Evolutionary conservation across 1,284 basidiomycete genomes (phyloP).

Genomic region (Dichomitus squalens): DNA sequence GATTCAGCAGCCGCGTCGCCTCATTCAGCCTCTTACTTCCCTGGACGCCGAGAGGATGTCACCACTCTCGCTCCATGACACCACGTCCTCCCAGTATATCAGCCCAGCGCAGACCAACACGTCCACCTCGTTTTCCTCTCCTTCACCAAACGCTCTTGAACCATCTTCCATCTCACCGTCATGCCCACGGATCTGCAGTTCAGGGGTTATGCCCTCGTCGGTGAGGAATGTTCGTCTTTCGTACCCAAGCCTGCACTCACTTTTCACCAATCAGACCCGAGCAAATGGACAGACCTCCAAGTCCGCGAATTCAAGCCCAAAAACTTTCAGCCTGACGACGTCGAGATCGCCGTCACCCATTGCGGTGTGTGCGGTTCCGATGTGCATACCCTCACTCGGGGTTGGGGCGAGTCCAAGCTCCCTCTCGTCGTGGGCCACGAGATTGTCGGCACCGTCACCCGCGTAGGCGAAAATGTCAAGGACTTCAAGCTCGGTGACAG

Average conservation of each 20-base stretch:
- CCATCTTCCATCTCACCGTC: not conserved
- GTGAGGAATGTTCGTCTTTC: constrained; percentile 2
- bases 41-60: not conserved
- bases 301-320: constrained; percentile 41
- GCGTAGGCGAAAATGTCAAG: constrained; percentile 55
- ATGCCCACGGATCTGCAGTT: constrained; percentile 10
- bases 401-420: constrained; percentile 47
- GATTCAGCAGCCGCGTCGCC: not conserved
- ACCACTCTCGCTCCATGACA: not conserved
- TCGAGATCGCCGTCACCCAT: constrained; percentile 42
- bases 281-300: constrained; percentile 44
- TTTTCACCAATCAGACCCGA: constrained; percentile 8
- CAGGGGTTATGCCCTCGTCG: constrained; percentile 26
- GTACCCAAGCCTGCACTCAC: not conserved
- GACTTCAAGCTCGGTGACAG: constrained; percentile 64
- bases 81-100: not conserved
- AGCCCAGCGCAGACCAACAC: not conserved
- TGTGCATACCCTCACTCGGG: constrained; percentile 52
- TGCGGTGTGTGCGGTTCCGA: constrained; percentile 52
- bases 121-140: not conserved
- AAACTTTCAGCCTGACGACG: constrained; percentile 35
- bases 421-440: constrained; percentile 58
- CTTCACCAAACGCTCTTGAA: not conserved
- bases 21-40: not conserved
- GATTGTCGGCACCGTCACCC: constrained; percentile 59